Conservation (phyloP, 2,329 filamentous ascomycete species). For the Ophiostoma quercus region DNA sequence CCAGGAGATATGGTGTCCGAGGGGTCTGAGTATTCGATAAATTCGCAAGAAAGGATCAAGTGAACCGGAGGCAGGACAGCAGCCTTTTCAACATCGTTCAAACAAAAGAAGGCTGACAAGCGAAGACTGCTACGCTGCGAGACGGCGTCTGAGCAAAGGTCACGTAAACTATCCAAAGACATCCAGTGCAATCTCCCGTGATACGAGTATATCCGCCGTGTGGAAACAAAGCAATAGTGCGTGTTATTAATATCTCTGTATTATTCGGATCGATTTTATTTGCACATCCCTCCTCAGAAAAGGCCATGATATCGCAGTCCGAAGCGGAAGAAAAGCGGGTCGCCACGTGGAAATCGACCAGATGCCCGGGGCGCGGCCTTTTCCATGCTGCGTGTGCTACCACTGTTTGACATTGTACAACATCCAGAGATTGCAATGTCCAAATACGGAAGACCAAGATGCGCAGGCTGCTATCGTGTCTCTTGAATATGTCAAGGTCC, state of each 20-base stretch:
- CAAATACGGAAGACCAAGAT: not conserved
- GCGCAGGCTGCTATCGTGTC: not conserved
- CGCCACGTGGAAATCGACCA: slow-evolving; percentile 18
- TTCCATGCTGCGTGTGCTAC: not conserved
- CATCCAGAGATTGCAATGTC: not conserved
- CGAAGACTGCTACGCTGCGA: not conserved
- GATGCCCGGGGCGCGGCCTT: not conserved
- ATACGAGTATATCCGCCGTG: not conserved
- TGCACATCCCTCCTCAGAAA: too few relatives aligned
- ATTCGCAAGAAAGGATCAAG: not conserved
- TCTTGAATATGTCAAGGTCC: not conserved
- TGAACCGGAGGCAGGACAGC: too few relatives aligned
- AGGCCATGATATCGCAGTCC: too few relatives aligned
- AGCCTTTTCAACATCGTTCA: too few relatives aligned
- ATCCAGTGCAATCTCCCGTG: not conserved
- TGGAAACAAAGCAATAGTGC: not conserved
- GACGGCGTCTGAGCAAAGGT: not conserved
- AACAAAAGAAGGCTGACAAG: not conserved
- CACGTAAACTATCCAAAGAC: too few relatives aligned
- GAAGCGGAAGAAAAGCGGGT: slow-evolving; percentile 2
- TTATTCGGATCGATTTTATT: not conserved
- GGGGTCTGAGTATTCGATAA: not conserved
- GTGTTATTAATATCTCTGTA: not conserved
- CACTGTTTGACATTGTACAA: not conserved
- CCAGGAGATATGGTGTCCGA: not conserved